Evolutionary conservation across 1,284 basidiomycete species (phyloP), one percentile per base, ranked within the genome.

Genomic region (Tilletia indica): DNA sequence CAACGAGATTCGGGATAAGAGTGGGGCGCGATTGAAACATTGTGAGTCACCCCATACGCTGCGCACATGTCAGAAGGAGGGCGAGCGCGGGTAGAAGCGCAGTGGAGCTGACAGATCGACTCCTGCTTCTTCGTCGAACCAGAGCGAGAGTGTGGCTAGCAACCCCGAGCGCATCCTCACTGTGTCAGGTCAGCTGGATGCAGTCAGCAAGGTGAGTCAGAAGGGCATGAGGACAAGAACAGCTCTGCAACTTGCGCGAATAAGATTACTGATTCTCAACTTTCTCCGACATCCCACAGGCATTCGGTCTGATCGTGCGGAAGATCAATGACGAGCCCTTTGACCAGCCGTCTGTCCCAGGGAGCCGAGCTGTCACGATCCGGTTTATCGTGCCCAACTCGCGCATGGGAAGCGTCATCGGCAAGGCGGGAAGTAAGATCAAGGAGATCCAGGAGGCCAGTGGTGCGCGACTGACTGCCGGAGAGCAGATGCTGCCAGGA

Each of bases 401-500:
- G 19, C 91, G 96, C 73, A 99, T 99, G 97, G 97, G 97, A 48
- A 97, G 94, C 47, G 94, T 99, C 73, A 99, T 99, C 81, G 97
- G 97, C 74, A 97, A 97, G 85, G 92, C 91, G 76, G 97, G 97
- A 36, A 91, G 91, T 70, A 99, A 99, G 86, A 99, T 99, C 86
- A 99, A 98, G 87, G 97, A 99, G 86, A 99, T 99, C 80, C 97
- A 99, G 85, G 97, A 99, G 82, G 96, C 96, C 14, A 95, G 93
- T 76, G 97, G 97, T 48, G 97, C 97, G 8, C 88, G 94, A 73
- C 87, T 99, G 74, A 98, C 97, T 82, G 97, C 97, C 6, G 94
- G 92, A 79, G 97, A 99, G 85, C 92, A 94, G 58, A 97, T 99
- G 94, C 89, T 99, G 38, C 96, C 97, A 2, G 94, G 94, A 14